Conservation (phyloP, 805 yeast genomes). For the Metschnikowia peoriensis region DNA sequence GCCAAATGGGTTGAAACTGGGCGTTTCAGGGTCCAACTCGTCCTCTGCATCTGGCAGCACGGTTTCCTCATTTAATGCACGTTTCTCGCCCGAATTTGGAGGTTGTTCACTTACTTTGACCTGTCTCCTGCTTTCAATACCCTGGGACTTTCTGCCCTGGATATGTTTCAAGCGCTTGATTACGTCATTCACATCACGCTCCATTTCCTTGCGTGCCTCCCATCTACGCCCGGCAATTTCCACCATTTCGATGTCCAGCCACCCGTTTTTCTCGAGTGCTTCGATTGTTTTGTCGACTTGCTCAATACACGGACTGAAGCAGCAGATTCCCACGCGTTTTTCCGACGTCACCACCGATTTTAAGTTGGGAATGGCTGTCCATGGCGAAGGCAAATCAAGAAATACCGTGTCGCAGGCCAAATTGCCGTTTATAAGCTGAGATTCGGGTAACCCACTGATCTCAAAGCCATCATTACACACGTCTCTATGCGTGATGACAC, state of each 20-base stretch:
- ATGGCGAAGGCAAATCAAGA: slow-evolving; percentile 93
- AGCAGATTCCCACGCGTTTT: slow-evolving; percentile 71
- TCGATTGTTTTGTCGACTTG: slow-evolving; percentile 88
- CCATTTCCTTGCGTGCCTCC: slow-evolving; percentile 91
- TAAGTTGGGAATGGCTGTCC: slow-evolving; percentile 88
- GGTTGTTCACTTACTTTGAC: slow-evolving; percentile 27
- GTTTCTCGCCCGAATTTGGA: slow-evolving; percentile 19
- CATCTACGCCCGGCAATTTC: slow-evolving; percentile 81
- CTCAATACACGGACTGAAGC: slow-evolving; percentile 97
- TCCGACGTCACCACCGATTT: slow-evolving; percentile 52
- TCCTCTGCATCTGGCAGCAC: slow-evolving; percentile 10
- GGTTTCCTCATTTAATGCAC: slow-evolving; percentile 16
- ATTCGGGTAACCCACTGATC: slow-evolving; percentile 36
- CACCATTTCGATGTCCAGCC: slow-evolving; percentile 88
- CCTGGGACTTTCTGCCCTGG: slow-evolving; percentile 62
- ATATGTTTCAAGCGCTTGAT: slow-evolving; percentile 77
- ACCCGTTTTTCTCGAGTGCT: slow-evolving; percentile 70
- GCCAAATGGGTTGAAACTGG: slow-evolving; percentile 82
- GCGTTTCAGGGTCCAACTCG: background rate
- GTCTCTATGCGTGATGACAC: slow-evolving; percentile 83
- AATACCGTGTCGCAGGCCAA: slow-evolving; percentile 75
- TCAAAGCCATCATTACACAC: slow-evolving; percentile 87
- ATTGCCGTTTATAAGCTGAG: slow-evolving; percentile 20
- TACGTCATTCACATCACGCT: slow-evolving; percentile 73
- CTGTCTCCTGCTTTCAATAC: slow-evolving; percentile 54